A percentile compares a stretch with the other conserved stretches of the same genome.
phyloP scores from a whole-genome alignment of 257 asterid genomes.

The Solanum okadae region DNA sequence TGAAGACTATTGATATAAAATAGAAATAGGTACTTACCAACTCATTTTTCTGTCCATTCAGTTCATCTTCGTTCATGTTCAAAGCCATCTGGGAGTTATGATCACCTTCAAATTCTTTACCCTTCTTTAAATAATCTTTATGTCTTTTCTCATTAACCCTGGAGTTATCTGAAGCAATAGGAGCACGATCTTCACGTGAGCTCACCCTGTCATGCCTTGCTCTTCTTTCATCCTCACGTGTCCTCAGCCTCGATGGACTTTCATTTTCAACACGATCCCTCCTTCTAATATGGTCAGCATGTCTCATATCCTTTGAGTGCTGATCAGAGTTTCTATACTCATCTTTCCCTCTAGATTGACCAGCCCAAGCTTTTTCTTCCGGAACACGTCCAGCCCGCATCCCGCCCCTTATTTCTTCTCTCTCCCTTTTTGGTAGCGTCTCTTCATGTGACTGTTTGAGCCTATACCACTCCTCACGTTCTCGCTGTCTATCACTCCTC shows the following conservation, averaged over 20 bases:
- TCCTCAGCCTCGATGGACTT: conserved; percentile 50
- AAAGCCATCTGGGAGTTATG: conserved; percentile 35
- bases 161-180: conserved; percentile 43
- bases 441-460: conserved; percentile 58
- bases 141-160: conserved; percentile 50
- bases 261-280: conserved; percentile 72
- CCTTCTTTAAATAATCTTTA: conserved; percentile 52
- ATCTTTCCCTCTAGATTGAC: conserved; percentile 66
- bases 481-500: conserved; percentile 69
- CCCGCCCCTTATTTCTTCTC: conserved; percentile 53
- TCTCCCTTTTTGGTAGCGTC: conserved; percentile 49
- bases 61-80: conserved; percentile 55
- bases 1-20: conserved; percentile 13
- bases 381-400: conserved; percentile 50
- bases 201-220: conserved; percentile 54
- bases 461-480: conserved; percentile 82
- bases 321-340: conserved; percentile 57
- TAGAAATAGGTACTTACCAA: conserved; percentile 55
- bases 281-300: conserved; percentile 48
- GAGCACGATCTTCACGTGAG: conserved; percentile 50
- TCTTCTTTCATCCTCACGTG: conserved; percentile 69
- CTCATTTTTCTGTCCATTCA: conserved; percentile 46
- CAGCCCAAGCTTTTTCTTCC: conserved; percentile 61
- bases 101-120: conserved; percentile 62
- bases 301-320: conserved; percentile 49